Evolutionary conservation across 441 rosid species (phyloP).

Genomic region (Kokia cookei): DNA sequence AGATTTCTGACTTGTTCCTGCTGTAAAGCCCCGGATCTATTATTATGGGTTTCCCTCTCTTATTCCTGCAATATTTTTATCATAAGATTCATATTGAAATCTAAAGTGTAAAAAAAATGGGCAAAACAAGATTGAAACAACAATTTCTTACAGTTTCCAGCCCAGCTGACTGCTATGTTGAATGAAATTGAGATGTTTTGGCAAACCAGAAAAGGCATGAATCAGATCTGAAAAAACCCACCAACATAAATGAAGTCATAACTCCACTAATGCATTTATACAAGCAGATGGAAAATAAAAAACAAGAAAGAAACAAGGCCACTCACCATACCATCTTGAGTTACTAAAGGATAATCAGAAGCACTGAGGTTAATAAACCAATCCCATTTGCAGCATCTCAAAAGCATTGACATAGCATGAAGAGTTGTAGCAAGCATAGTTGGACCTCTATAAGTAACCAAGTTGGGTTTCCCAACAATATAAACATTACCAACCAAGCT

Average conservation of each 20-base stretch:
- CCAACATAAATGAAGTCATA: neutral
- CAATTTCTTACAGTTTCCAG: constrained; percentile 68
- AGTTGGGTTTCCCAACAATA: constrained; percentile 54
- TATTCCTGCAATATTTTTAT: constrained; percentile 40
- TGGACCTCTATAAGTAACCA: constrained; percentile 68
- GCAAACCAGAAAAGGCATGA: constrained; percentile 69
- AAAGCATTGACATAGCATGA: constrained; percentile 60
- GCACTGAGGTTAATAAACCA: constrained; percentile 79
- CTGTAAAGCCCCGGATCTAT: constrained; percentile 89
- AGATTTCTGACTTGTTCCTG: constrained; percentile 69
- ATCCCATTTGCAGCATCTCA: constrained; percentile 66
- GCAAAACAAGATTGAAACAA: neutral
- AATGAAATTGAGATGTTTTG: constrained; percentile 82
- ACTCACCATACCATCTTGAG: constrained; percentile 92
- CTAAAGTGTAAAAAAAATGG: neutral
- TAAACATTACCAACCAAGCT: constrained; percentile 47
- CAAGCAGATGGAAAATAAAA: neutral
- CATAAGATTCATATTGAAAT: neutral
- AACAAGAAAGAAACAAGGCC: constrained; percentile 5
- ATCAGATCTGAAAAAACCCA: constrained; percentile 67
- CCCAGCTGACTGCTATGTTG: constrained; percentile 77
- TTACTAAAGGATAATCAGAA: constrained; percentile 63
- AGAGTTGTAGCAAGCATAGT: constrained; percentile 67
- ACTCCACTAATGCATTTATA: neutral
- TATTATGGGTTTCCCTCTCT: constrained; percentile 78